phyloP scores from a whole-genome alignment of 192 early-diverging fungal species.

The Thamnidium elegans region DNA sequence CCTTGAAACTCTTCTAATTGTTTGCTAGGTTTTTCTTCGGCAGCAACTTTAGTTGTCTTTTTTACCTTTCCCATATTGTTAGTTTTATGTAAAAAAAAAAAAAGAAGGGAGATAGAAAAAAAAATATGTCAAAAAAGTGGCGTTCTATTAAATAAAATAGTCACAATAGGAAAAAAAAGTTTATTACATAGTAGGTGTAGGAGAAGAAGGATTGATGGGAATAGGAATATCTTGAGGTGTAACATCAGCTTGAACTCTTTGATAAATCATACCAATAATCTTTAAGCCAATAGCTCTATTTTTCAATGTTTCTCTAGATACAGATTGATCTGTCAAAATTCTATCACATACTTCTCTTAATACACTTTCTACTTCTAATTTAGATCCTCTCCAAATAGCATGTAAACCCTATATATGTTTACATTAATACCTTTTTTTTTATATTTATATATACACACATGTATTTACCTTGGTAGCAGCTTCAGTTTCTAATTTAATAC shows the following conservation, averaged over 20 bases:
- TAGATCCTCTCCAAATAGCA: constrained; percentile 89
- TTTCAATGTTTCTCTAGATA: constrained; percentile 52
- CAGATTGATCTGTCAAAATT: constrained; percentile 68
- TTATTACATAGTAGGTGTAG: background rate
- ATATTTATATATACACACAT: background rate
- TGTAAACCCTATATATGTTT: constrained; percentile 68
- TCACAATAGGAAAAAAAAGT: background rate
- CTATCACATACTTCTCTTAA: constrained; percentile 89
- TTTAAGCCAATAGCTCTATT: constrained; percentile 80
- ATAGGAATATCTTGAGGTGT: constrained; percentile 24
- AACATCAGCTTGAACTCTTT: constrained; percentile 60
- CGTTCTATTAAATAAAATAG: background rate
- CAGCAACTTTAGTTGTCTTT: background rate
- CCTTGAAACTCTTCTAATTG: constrained; percentile 48
- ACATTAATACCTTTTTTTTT: background rate
- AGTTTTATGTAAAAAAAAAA: background rate
- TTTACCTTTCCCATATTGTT: background rate
- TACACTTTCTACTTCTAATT: constrained; percentile 93
- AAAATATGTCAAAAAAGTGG: background rate
- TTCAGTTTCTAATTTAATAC: constrained; percentile 61
- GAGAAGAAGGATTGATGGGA: background rate
- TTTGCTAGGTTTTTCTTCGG: background rate
- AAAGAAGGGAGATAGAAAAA: background rate
- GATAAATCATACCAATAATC: constrained; percentile 84
- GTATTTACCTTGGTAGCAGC: constrained; percentile 54